Evolutionary conservation across 495 filamentous ascomycete species (phyloP).

Genomic region (Trichoderma gamsii): DNA sequence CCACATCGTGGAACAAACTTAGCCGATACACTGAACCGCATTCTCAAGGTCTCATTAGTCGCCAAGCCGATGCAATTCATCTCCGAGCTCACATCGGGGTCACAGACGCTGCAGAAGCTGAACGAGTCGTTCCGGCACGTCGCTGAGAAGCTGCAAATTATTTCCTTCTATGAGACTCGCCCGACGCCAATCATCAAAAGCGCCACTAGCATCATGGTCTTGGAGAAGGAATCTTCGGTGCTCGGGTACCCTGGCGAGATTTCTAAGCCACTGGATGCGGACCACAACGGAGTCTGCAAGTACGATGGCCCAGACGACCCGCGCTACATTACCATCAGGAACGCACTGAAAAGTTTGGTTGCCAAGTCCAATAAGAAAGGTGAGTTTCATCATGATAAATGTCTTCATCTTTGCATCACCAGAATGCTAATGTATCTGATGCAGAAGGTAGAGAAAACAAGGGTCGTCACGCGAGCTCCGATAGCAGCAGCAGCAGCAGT

Average conservation of each 20-base stretch:
- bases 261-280: conserved; percentile 36
- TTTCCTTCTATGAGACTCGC: conserved; percentile 47
- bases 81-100: conserved; percentile 35
- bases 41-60: conserved; percentile 25
- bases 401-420: background rate
- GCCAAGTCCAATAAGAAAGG: conserved; percentile 1
- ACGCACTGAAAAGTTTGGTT: conserved; percentile 29
- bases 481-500: background rate
- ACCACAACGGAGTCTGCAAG: conserved; percentile 47
- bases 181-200: conserved; percentile 30
- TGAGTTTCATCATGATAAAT: background rate
- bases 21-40: conserved; percentile 34
- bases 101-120: conserved; percentile 31
- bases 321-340: conserved; percentile 36
- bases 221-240: conserved; percentile 41
- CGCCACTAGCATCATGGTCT: conserved; percentile 25
- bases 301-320: conserved; percentile 35
- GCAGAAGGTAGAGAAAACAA: background rate
- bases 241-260: conserved; percentile 41
- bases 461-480: background rate
- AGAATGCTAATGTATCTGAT: background rate
- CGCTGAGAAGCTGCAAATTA: conserved; percentile 30
- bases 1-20: conserved; percentile 45
- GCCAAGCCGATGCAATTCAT: conserved; percentile 35
- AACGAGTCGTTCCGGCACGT: conserved; percentile 47